Evolutionary conservation across 2,329 filamentous ascomycete species (phyloP), one percentile per base, ranked within the genome.

Genomic region (Salinomyces thailandicus): DNA sequence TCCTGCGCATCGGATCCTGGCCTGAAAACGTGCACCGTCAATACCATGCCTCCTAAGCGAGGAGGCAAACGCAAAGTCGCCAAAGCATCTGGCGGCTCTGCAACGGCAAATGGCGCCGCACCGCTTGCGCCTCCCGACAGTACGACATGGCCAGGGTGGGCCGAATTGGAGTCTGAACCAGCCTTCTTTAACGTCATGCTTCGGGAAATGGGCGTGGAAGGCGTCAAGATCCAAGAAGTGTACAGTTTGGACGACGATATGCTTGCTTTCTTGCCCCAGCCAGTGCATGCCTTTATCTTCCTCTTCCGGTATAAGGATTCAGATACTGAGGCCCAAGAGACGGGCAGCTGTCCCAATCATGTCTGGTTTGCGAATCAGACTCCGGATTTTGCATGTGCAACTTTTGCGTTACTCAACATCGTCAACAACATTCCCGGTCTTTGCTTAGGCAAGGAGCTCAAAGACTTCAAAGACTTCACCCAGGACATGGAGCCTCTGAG

Each of bases 301-400:
- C 72, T 94, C 1, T 94, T 85, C 51, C 75, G 80, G 40, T 94
- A 67, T 13, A 34, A 41, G 20, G 60, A 73, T 19, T 67, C 71
- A n/a, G 69, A 75, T 37, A 56, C 62, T 4, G 57, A 58, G 47
- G 73, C 63, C 51, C 62, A 68, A 38, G 66, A 72, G 43, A 42
- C 41, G 3, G 66, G 63, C 30, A 68, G 57, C 43, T 79, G 73
- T 44, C 77, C 78, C 0, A 64, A 74, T 3, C 64, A 75, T 18
- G 67, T 96, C 13, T 98, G 91, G 89, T 96, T 95, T 58, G 86
- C 87, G 18, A 95, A 95, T 52, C 89, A 89, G 79, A 85, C 83
- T 1, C 80, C 77, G 0, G 71, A 75, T 37, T 93, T 93, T 59
- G 81, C 85, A 17, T 98, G 91, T 61, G 91, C 85, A 14, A 91